Conservation (phyloP, 768 basidiomycete species). For the Russula earlei region DNA sequence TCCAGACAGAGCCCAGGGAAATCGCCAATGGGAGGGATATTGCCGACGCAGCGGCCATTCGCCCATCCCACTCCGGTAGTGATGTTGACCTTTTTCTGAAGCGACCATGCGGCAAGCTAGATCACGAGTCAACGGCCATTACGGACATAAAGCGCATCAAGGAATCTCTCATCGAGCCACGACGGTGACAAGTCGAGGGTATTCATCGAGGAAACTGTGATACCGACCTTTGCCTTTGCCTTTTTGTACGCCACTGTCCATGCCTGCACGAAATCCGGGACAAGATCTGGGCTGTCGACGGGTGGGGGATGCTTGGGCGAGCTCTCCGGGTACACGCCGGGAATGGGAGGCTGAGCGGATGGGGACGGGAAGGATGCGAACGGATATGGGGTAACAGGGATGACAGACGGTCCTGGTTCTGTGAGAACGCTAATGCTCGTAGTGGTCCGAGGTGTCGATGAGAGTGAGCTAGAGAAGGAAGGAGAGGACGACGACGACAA, state of each 20-base stretch:
- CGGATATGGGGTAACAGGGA: slow-evolving; percentile 2
- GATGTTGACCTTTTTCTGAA: slow-evolving; percentile 20
- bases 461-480: slow-evolving; percentile 12
- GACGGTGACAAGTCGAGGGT: neutral
- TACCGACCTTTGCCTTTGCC: slow-evolving; percentile 32
- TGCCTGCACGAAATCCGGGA: slow-evolving; percentile 40
- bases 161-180: neutral
- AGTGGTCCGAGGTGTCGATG: neutral
- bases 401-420: neutral
- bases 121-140: neutral
- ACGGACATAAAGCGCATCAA: neutral
- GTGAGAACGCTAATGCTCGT: neutral
- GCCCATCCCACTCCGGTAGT: slow-evolving; percentile 37
- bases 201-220: neutral
- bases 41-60: slow-evolving; percentile 59
- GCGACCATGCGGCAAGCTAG: slow-evolving; percentile 12
- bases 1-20: slow-evolving; percentile 70
- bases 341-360: slow-evolving; percentile 42
- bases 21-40: slow-evolving; percentile 42
- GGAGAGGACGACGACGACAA: slow-evolving; percentile 17
- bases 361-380: slow-evolving; percentile 17
- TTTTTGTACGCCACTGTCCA: slow-evolving; percentile 56
- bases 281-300: slow-evolving; percentile 32
- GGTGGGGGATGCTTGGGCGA: slow-evolving; percentile 51
- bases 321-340: slow-evolving; percentile 43